Conservation (phyloP, 176 grass and related monocot species). For the Musa troglodytarum region DNA sequence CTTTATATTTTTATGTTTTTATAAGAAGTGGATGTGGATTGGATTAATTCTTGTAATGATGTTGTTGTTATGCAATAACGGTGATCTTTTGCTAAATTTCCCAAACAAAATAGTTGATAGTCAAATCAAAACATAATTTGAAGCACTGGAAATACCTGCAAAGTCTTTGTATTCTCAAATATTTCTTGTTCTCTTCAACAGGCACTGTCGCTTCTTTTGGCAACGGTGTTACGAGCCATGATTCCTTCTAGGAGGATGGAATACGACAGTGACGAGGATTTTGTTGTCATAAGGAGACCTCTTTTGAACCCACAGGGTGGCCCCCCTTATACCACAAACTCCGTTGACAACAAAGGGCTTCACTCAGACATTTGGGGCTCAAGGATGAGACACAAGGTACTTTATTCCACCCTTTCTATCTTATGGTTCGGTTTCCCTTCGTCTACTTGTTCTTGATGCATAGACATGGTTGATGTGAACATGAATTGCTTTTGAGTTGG, state of each 20-base stretch:
- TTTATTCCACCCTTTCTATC: background rate
- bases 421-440: background rate
- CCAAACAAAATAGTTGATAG: background rate
- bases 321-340: constrained; percentile 40
- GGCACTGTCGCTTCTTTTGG: constrained; percentile 64
- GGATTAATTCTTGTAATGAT: too few species aligned
- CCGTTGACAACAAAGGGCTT: constrained; percentile 28
- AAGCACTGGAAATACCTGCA: too few species aligned
- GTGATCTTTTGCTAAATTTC: background rate
- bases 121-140: background rate
- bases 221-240: constrained; percentile 53
- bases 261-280: constrained; percentile 92
- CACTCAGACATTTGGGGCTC: constrained; percentile 67
- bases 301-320: constrained; percentile 54
- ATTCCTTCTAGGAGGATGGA: constrained; percentile 27
- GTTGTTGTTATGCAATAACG: too few species aligned
- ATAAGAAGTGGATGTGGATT: too few species aligned
- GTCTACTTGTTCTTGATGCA: background rate
- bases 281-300: constrained; percentile 72
- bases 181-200: constrained; percentile 14
- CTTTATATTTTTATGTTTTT: too few species aligned
- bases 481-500: background rate
- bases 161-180: background rate
- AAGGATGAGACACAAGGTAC: constrained; percentile 78
- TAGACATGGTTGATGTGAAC: background rate